These are phyloP conservation scores for Pseudocercospora cruenta DNA, from an alignment of 2,329 filamentous ascomycete species.

Conservation along the genomic window DNA sequence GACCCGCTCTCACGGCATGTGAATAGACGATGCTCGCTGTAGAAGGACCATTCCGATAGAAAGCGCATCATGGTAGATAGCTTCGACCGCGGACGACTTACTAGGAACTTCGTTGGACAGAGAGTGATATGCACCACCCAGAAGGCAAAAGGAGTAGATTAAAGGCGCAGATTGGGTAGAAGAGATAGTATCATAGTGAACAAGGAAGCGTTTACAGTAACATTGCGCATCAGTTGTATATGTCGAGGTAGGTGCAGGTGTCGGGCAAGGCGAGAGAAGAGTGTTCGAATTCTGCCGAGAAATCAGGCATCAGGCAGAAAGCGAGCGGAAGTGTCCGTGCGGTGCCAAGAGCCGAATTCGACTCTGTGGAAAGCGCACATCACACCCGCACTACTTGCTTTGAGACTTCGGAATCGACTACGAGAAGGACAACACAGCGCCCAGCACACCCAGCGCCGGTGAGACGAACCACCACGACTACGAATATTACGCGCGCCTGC, in stretches of 20 bases:
- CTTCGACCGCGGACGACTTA: no score
- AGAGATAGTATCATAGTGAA: no score
- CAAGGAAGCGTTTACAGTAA: no score
- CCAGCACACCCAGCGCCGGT: slow-evolving; percentile 12
- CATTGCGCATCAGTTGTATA: no score
- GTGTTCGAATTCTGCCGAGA: not conserved
- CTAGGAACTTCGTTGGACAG: no score
- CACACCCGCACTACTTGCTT: not conserved
- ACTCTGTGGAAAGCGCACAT: not conserved
- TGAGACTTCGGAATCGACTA: slow-evolving; percentile 1
- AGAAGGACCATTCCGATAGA: not conserved
- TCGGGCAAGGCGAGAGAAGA: not conserved
- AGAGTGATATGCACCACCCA: not conserved
- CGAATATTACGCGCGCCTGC: not conserved
- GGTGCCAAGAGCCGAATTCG: not conserved
- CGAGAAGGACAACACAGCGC: slow-evolving; percentile 8
- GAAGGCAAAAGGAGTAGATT: not conserved
- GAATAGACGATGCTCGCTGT: not conserved
- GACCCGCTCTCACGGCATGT: not conserved
- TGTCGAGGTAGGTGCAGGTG: no score
- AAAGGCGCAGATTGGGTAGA: not conserved
- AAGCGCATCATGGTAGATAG: not conserved
- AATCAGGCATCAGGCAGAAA: not conserved
- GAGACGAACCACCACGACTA: not conserved
- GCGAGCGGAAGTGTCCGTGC: not conserved